These are phyloP conservation scores for Ascosphaera acerosa DNA, from an alignment of 2,329 filamentous ascomycete species.

Conservation along the genomic window DNA sequence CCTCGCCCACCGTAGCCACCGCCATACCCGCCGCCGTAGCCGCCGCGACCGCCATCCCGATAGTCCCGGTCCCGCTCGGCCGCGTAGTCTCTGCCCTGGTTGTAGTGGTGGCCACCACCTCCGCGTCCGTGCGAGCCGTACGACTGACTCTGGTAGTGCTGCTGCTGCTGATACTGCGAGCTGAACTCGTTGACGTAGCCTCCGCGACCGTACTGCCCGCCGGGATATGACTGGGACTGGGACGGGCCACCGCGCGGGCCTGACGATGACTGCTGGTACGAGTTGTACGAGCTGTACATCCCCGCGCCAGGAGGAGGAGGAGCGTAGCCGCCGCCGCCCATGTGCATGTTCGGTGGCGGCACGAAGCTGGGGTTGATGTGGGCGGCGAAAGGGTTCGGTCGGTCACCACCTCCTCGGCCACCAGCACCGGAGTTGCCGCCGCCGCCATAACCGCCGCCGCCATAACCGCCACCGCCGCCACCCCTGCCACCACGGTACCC, in stretches of 20 bases:
- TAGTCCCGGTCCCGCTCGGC: conserved; percentile 9
- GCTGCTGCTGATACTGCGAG: conserved; percentile 3
- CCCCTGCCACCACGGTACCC: conserved; percentile 20
- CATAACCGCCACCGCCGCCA: conserved; percentile 20
- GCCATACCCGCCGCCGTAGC: conserved; percentile 5
- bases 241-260: conserved; percentile 3
- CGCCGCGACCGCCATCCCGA: conserved; percentile 7
- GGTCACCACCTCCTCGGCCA: conserved; percentile 9
- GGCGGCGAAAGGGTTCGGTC: conserved; percentile 23
- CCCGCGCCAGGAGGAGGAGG: conserved; percentile 6
- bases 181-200: conserved; percentile 4
- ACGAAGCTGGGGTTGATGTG: conserved; percentile 21
- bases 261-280: not conserved
- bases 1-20: conserved; percentile 9
- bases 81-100: conserved; percentile 7
- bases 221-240: conserved; percentile 1
- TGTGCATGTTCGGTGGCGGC: conserved; percentile 11
- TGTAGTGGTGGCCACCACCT: conserved; percentile 6
- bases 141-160: conserved; percentile 6
- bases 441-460: conserved; percentile 20
- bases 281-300: conserved; percentile 2
- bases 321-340: conserved; percentile 7
- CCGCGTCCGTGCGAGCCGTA: conserved; percentile 4
- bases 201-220: conserved; percentile 3
- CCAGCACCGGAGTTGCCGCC: conserved; percentile 29